Percentiles rank a stretch among this genome's conserved stretches.
Evolutionary conservation across 306 rosid species (phyloP).

Genomic region (Cicer judaicum): DNA sequence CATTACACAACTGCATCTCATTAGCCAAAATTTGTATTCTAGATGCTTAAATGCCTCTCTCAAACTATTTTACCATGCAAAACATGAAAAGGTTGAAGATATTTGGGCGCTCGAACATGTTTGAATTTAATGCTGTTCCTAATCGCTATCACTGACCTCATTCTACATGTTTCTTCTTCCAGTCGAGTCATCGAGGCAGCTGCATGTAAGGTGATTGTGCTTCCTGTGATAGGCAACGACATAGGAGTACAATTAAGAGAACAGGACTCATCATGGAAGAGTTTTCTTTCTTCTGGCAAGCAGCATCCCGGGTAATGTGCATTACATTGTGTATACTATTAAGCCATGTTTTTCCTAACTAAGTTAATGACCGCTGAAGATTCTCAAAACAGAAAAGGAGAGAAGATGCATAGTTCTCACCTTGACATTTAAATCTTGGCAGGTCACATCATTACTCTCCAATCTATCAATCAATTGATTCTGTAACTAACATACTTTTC

Average conservation of each 20-base stretch:
- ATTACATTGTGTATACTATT: constrained; percentile 1
- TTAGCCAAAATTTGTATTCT: constrained; percentile 9
- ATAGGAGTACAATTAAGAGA: constrained; percentile 63
- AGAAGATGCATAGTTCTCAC: constrained; percentile 35
- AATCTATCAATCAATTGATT: constrained; percentile 64
- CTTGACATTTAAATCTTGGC: constrained; percentile 45
- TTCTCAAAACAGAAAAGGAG: background rate
- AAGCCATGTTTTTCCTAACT: constrained; percentile 3
- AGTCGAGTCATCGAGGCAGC: constrained; percentile 81
- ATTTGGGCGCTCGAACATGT: constrained; percentile 5
- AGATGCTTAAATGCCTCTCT: constrained; percentile 22
- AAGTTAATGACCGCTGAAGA: constrained; percentile 14
- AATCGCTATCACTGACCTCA: constrained; percentile 13
- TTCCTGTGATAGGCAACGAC: constrained; percentile 69
- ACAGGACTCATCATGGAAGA: constrained; percentile 70
- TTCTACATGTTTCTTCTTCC: constrained; percentile 44
- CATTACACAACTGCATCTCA: background rate
- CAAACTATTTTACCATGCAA: constrained; percentile 17
- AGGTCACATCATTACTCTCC: constrained; percentile 69
- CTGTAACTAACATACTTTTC: constrained; percentile 80
- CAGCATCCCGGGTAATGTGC: constrained; percentile 56
- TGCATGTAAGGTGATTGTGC: constrained; percentile 68
- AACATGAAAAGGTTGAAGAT: constrained; percentile 30
- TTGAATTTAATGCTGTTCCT: constrained; percentile 15
- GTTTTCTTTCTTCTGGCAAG: constrained; percentile 63